Percentiles rank a stretch among this genome's conserved stretches.
These are phyloP conservation scores for Malbranchea cinnamomea DNA, from an alignment of 2,329 filamentous ascomycete genomes.

Conservation along the genomic window DNA sequence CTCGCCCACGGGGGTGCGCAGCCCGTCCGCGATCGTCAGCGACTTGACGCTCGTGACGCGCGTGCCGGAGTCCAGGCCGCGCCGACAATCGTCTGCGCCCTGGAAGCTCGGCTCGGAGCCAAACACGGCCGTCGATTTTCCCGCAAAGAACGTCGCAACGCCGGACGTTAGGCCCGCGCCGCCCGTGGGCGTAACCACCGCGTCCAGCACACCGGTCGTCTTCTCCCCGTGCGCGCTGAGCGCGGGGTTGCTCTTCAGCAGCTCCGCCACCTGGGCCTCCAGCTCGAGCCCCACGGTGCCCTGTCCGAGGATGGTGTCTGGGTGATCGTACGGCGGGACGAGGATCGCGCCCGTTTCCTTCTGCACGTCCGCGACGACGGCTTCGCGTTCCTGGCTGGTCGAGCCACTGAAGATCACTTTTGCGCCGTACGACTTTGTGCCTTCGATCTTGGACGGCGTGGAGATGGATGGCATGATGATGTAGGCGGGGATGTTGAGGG, in stretches of 20 bases:
- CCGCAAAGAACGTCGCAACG: constrained; percentile 55
- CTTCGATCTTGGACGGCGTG: constrained; percentile 73
- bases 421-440: constrained; percentile 64
- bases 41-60: constrained; percentile 56
- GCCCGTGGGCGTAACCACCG: constrained; percentile 68
- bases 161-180: constrained; percentile 82
- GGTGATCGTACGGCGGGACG: constrained; percentile 84
- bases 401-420: constrained; percentile 67
- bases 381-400: constrained; percentile 68
- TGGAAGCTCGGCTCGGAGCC: constrained; percentile 73
- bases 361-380: constrained; percentile 54
- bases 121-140: constrained; percentile 53
- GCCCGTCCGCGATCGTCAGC: constrained; percentile 74
- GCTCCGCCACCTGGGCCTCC: constrained; percentile 51
- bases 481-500: constrained; percentile 59
- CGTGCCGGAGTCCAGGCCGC: constrained; percentile 49
- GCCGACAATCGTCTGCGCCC: constrained; percentile 67
- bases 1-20: constrained; percentile 66
- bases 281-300: constrained; percentile 81
- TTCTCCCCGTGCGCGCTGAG: constrained; percentile 13
- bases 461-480: constrained; percentile 89
- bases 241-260: constrained; percentile 29
- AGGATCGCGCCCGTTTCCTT: constrained; percentile 59
- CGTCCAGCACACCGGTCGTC: constrained; percentile 35
- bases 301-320: constrained; percentile 81